Evolutionary conservation across 2,329 filamentous ascomycete species (phyloP).

Genomic region (Xylariaceae sp.): DNA sequence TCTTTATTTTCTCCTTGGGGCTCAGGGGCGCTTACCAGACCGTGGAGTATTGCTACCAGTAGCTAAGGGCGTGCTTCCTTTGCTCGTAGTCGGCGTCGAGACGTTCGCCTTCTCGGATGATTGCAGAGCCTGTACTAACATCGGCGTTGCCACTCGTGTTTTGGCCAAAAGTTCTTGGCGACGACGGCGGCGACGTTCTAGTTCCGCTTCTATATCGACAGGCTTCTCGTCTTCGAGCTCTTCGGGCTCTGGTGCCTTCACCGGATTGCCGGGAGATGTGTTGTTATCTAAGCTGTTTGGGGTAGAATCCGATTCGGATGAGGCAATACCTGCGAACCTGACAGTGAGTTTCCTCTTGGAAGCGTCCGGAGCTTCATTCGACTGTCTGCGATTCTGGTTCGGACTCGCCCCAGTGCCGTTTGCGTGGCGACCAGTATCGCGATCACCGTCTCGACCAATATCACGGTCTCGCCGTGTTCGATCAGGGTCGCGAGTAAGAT

Average conservation of each 20-base stretch:
- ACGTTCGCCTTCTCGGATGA: conserved; percentile 52
- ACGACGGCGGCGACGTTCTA: conserved; percentile 77
- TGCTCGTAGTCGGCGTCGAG: conserved; percentile 48
- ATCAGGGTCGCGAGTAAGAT: conserved; percentile 21
- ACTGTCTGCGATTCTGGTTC: conserved; percentile 41
- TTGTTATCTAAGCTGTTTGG: conserved; percentile 52
- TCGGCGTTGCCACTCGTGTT: conserved; percentile 66
- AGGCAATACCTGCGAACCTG: conserved; percentile 53
- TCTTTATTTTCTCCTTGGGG: no score
- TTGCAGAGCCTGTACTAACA: conserved; percentile 70
- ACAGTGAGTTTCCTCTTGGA: conserved; percentile 54
- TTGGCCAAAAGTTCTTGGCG: conserved; percentile 83
- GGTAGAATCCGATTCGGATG: conserved; percentile 63
- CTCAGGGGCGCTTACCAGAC: conserved; percentile 49
- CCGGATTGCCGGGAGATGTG: conserved; percentile 19
- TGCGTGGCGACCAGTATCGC: no score
- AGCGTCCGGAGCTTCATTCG: conserved; percentile 54
- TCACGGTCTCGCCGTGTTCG: conserved; percentile 22
- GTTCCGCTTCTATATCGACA: conserved; percentile 75
- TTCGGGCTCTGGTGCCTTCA: conserved; percentile 32
- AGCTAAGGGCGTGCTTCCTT: conserved; percentile 37
- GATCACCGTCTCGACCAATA: no score
- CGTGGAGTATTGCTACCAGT: conserved; percentile 39
- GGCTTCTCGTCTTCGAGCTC: conserved; percentile 50
- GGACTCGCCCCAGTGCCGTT: conserved; percentile 40